These are phyloP conservation scores for Heliamphora ciliata DNA, from an alignment of 179 eudicot genomes.

Conservation along the genomic window DNA sequence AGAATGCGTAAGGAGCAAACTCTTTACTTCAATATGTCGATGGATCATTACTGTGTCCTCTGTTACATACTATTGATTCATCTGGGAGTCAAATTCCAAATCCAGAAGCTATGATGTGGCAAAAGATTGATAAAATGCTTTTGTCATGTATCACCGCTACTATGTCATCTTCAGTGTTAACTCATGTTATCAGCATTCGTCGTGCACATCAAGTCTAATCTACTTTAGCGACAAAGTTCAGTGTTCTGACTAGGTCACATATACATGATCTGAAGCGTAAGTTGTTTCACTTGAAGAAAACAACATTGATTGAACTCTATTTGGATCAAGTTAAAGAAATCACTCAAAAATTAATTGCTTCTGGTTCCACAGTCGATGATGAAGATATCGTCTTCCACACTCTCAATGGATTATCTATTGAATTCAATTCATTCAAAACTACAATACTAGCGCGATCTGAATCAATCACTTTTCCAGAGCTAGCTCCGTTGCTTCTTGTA, in stretches of 20 bases:
- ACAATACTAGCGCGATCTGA: neutral
- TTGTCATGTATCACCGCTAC: no score
- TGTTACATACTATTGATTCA: neutral
- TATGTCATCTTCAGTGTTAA: neutral
- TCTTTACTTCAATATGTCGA: neutral
- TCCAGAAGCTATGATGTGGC: no score
- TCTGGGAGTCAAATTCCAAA: no score
- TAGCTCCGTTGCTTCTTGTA: neutral
- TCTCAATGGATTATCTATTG: neutral
- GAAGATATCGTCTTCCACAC: neutral
- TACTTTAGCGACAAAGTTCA: neutral
- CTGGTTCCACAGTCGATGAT: neutral
- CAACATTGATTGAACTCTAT: neutral
- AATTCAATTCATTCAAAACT: neutral
- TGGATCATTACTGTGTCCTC: neutral
- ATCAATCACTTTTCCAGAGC: neutral
- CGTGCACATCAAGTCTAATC: neutral
- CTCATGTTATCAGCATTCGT: neutral
- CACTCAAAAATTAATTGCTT: neutral
- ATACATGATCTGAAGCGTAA: neutral
- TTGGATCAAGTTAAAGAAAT: neutral
- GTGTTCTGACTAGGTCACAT: neutral
- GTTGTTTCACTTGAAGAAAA: neutral
- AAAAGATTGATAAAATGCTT: no score
- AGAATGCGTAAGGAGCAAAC: neutral